Conservation (phyloP, 371 early-diverging fungal species). For the Lichtheimia corymbifera region DNA sequence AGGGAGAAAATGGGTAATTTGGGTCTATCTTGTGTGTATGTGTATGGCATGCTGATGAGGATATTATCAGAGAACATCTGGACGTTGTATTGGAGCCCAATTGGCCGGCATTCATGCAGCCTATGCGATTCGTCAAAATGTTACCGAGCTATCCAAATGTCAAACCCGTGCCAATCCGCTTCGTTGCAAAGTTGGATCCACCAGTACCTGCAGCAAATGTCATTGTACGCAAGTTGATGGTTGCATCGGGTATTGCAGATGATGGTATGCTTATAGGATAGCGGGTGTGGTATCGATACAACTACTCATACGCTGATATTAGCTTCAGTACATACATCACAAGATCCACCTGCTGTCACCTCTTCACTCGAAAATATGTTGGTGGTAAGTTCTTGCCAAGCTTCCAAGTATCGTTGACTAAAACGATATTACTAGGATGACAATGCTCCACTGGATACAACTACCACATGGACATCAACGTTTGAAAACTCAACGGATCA, state of each 20-base stretch:
- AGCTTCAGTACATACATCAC: too few relatives aligned
- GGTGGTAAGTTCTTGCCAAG: slow-evolving; percentile 9
- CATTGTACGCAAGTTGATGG: slow-evolving; percentile 33
- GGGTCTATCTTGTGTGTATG: not conserved
- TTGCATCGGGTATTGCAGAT: slow-evolving; percentile 23
- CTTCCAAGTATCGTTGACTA: not conserved
- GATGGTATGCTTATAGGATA: slow-evolving; percentile 7
- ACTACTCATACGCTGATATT: not conserved
- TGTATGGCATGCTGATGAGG: too few relatives aligned
- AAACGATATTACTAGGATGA: not conserved
- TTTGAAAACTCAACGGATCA: slow-evolving; percentile 28
- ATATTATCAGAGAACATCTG: slow-evolving; percentile 17
- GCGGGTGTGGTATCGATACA: not conserved
- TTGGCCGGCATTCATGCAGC: slow-evolving; percentile 28
- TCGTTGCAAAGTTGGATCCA: slow-evolving; percentile 40
- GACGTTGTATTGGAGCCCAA: slow-evolving; percentile 30
- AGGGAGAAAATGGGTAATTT: slow-evolving; percentile 21
- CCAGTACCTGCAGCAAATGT: slow-evolving; percentile 39
- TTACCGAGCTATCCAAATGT: slow-evolving; percentile 23
- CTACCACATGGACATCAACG: slow-evolving; percentile 9
- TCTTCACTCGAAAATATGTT: slow-evolving; percentile 29
- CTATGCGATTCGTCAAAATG: slow-evolving; percentile 35
- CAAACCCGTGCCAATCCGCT: slow-evolving; percentile 34
- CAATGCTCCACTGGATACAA: not conserved
- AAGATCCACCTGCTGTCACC: slow-evolving; percentile 9